phyloP scores from a whole-genome alignment of 345 rosid species.

The Anastatica hierochuntica region DNA sequence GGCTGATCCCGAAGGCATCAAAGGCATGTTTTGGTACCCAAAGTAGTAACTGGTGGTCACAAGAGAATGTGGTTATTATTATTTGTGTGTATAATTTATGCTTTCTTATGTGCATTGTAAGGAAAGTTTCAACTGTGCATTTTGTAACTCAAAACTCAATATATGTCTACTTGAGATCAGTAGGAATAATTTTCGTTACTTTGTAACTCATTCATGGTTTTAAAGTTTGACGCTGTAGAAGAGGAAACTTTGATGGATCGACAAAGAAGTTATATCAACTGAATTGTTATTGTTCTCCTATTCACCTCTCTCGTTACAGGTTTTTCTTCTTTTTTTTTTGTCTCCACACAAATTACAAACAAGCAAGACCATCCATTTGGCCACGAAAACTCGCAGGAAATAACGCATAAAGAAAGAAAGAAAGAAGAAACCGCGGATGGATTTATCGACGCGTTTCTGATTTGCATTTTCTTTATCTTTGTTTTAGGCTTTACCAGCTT shows the following conservation, averaged over 20 bases:
- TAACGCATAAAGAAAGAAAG: background rate
- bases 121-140: slow-evolving; percentile 10
- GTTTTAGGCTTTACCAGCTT: slow-evolving; percentile 48
- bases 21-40: slow-evolving; percentile 98
- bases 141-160: slow-evolving; percentile 14
- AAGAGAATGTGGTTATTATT: background rate
- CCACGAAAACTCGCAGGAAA: slow-evolving; percentile 19
- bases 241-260: background rate
- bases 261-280: too few relatives aligned
- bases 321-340: slow-evolving; percentile 5
- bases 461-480: background rate
- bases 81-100: slow-evolving; percentile 5
- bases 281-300: slow-evolving; percentile 23
- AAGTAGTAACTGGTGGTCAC: slow-evolving; percentile 31
- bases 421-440: slow-evolving; percentile 17
- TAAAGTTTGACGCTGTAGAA: background rate
- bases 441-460: slow-evolving; percentile 17
- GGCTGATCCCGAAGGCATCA: slow-evolving; percentile 95
- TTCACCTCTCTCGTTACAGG: slow-evolving; percentile 21
- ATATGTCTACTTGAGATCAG: background rate
- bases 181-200: background rate
- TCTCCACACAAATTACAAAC: slow-evolving; percentile 28
- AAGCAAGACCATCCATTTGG: slow-evolving; percentile 16
- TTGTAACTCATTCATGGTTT: background rate
- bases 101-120: too few relatives aligned